phyloP scores from a whole-genome alignment of 805 yeast species.

The Monosporozyma yasuniensis region DNA sequence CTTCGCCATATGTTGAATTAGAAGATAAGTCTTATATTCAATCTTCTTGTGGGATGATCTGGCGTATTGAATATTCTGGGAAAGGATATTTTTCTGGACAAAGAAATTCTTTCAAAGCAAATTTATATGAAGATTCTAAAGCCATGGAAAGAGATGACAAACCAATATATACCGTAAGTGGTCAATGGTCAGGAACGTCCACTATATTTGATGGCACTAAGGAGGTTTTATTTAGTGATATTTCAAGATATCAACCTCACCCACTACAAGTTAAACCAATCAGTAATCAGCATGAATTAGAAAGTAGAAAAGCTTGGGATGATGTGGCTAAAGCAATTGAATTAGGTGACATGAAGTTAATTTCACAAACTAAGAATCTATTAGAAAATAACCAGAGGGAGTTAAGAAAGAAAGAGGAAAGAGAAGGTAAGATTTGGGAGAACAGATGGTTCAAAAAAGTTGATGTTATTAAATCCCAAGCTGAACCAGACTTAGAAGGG shows the following conservation, averaged over 20 bases:
- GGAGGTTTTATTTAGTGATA: conserved; percentile 52
- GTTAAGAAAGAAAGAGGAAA: conserved; percentile 63
- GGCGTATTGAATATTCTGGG: conserved; percentile 75
- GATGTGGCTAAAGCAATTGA: conserved; percentile 83
- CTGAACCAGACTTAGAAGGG: neutral
- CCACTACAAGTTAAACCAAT: conserved; percentile 67
- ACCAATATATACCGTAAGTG: conserved; percentile 70
- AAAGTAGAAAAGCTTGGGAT: conserved; percentile 82
- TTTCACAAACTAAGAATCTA: conserved; percentile 63
- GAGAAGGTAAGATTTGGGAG: conserved; percentile 58
- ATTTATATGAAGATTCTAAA: conserved; percentile 49
- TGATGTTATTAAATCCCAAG: conserved; percentile 29
- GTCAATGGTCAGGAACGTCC: conserved; percentile 87
- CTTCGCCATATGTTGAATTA: conserved; percentile 88
- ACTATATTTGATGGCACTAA: conserved; percentile 40
- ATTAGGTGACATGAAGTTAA: conserved; percentile 63
- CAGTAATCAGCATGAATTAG: conserved; percentile 70
- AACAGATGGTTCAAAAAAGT: conserved; percentile 69
- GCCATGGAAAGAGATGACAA: conserved; percentile 47
- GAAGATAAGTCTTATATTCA: conserved; percentile 81
- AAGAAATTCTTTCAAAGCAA: conserved; percentile 85
- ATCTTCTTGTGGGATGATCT: conserved; percentile 66
- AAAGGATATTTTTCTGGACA: conserved; percentile 96
- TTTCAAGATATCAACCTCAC: conserved; percentile 41
- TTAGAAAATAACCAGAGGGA: conserved; percentile 84